phyloP scores from a whole-genome alignment of 2,329 filamentous ascomycete species.

The Aspergillus eucalypticola region DNA sequence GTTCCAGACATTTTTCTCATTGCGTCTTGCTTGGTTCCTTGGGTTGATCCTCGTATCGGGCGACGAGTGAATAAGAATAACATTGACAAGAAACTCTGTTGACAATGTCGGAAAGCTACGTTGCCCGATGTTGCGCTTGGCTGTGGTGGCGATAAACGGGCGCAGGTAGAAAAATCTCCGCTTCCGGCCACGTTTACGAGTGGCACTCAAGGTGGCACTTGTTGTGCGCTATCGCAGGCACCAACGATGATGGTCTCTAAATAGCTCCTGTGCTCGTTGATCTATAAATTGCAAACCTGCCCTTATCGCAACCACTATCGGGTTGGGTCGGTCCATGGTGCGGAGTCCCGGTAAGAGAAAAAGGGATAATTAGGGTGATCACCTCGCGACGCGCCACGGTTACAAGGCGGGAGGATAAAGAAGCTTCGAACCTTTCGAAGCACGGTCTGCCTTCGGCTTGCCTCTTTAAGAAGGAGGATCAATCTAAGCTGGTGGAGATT shows the following conservation, averaged over 20 bases:
- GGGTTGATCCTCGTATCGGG: neutral
- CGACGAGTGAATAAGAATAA: neutral
- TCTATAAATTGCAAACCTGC: neutral
- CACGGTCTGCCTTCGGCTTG: neutral
- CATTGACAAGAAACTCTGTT: neutral
- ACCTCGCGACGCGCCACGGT: neutral
- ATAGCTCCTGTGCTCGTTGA: neutral
- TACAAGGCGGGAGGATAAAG: constrained; percentile 1
- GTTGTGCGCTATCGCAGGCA: neutral
- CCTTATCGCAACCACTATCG: neutral
- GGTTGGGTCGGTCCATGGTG: neutral
- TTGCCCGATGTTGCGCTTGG: neutral
- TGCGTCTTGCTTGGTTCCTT: neutral
- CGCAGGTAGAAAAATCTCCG: neutral
- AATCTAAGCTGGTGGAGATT: neutral
- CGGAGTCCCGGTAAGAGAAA: neutral
- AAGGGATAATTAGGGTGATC: neutral
- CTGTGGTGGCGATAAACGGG: neutral
- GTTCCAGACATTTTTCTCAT: neutral
- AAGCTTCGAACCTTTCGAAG: neutral
- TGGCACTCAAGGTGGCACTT: neutral
- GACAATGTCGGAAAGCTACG: too few relatives aligned
- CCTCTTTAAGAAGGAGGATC: neutral
- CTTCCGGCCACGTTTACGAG: too few relatives aligned
- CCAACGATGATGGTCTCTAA: neutral